Percentiles rank a stretch among this genome's conserved stretches.
Evolutionary conservation across 2,329 filamentous ascomycete genomes (phyloP).

Genomic region (Sporothrix dimorphospora): DNA sequence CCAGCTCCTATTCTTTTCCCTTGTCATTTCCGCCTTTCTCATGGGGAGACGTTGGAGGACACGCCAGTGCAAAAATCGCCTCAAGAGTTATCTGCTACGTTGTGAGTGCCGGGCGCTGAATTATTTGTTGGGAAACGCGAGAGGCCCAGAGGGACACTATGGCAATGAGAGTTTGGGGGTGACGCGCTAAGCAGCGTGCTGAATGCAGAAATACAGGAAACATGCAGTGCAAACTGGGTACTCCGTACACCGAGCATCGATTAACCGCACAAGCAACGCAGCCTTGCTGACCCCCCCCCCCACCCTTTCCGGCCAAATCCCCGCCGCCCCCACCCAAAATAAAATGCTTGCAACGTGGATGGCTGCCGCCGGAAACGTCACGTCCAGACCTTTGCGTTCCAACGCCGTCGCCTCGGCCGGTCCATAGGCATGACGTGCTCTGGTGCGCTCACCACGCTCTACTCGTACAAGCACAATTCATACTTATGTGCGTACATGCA

Average conservation of each 20-base stretch:
- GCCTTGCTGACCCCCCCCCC: neutral
- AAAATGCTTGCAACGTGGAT: neutral
- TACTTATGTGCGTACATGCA: neutral
- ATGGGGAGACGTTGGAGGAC: no score
- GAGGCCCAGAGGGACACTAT: no score
- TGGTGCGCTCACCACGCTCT: neutral
- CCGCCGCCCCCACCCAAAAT: no score
- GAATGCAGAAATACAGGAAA: neutral
- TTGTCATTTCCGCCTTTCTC: no score
- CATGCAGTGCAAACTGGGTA: neutral
- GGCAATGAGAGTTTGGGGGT: no score
- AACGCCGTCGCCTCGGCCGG: neutral
- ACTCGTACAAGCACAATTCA: no score
- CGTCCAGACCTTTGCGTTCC: neutral
- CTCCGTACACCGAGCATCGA: neutral
- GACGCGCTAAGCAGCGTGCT: no score
- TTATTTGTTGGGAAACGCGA: no score
- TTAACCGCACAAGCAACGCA: neutral
- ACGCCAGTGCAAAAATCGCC: no score
- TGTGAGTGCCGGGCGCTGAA: no score
- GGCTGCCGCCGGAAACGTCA: constrained; percentile 6
- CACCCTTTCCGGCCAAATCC: neutral
- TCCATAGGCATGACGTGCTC: neutral
- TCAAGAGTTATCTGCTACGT: no score
- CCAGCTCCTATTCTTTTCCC: no score